Evolutionary conservation across 139 green algal species (phyloP).

Genomic region (Chlamydomonas incerta): DNA sequence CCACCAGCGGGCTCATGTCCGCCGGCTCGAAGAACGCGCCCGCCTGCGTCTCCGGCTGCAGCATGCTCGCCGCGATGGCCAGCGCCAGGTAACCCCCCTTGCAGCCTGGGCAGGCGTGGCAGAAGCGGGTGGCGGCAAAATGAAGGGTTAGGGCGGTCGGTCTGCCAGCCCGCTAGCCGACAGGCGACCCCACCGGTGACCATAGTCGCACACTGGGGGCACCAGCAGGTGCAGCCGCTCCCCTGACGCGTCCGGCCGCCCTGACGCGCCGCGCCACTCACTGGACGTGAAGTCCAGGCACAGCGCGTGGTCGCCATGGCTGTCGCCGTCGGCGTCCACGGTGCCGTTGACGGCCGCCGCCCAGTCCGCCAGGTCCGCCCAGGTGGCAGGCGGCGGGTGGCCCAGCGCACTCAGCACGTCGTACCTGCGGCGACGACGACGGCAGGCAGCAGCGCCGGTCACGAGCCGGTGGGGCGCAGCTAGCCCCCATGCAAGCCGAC

Average conservation of each 20-base stretch:
- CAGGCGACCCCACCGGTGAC: too few species aligned
- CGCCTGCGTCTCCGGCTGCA: not conserved
- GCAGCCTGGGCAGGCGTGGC: not conserved
- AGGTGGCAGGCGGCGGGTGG: not conserved
- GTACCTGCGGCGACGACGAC: not conserved
- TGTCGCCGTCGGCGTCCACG: not conserved
- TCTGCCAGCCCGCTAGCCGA: too few species aligned
- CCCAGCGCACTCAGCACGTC: not conserved
- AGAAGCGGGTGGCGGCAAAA: too few species aligned
- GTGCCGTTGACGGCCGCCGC: slow-evolving; percentile 2
- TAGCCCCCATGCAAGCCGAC: too few species aligned
- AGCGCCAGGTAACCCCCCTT: not conserved
- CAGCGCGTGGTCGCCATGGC: not conserved
- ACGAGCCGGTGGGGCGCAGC: too few species aligned
- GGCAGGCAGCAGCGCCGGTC: too few species aligned
- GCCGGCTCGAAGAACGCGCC: slow-evolving; percentile 5
- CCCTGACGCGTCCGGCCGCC: too few species aligned
- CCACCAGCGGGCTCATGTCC: not conserved
- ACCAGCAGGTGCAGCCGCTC: too few species aligned
- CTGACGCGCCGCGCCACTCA: too few species aligned
- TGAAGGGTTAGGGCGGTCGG: not conserved
- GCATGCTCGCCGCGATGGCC: not conserved
- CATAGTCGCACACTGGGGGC: too few species aligned
- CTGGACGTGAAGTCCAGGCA: not conserved
- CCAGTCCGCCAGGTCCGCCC: slow-evolving; percentile 10